phyloP scores from a whole-genome alignment of 805 yeast genomes.

The Candida patagonica region DNA sequence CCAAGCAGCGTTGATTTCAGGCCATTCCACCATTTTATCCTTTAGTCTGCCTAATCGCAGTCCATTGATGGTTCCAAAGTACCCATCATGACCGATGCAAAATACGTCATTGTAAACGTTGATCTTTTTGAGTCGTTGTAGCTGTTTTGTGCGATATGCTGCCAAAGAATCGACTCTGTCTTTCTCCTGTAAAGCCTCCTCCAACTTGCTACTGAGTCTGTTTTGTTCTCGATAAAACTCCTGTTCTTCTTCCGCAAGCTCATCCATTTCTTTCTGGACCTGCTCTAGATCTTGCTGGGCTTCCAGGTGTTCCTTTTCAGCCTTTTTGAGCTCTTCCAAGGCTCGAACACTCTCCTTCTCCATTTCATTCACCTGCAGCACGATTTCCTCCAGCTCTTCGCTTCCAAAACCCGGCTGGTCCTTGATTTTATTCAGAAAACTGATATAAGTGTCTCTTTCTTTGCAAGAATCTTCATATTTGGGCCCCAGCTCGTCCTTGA shows the following conservation, averaged over 20 bases:
- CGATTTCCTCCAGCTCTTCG: conserved; percentile 37
- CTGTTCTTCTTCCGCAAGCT: conserved; percentile 36
- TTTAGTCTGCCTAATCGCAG: conserved; percentile 65
- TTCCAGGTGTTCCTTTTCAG: conserved; percentile 26
- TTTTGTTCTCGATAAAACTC: conserved; percentile 45
- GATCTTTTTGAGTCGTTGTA: conserved; percentile 62
- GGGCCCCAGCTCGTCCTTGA: conserved; percentile 54
- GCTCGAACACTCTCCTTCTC: conserved; percentile 30
- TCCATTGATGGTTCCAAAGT: conserved; percentile 82
- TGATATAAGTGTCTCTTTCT: conserved; percentile 71
- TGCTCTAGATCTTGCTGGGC: conserved; percentile 39
- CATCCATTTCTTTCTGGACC: conserved; percentile 29
- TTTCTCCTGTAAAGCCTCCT: conserved; percentile 43
- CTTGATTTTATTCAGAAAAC: conserved; percentile 61
- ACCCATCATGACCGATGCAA: conserved; percentile 73
- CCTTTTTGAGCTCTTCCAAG: conserved; percentile 28
- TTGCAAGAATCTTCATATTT: conserved; percentile 63
- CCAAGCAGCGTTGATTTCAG: conserved; percentile 83
- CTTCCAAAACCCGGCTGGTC: conserved; percentile 41
- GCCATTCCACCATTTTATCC: conserved; percentile 64
- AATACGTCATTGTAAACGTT: conserved; percentile 82
- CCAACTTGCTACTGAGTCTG: conserved; percentile 42
- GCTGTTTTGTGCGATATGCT: conserved; percentile 50
- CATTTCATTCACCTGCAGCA: conserved; percentile 38
- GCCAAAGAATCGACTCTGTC: conserved; percentile 57